These are phyloP conservation scores for Monilinia fructigena DNA, from an alignment of 2,329 filamentous ascomycete species.

Conservation along the genomic window DNA sequence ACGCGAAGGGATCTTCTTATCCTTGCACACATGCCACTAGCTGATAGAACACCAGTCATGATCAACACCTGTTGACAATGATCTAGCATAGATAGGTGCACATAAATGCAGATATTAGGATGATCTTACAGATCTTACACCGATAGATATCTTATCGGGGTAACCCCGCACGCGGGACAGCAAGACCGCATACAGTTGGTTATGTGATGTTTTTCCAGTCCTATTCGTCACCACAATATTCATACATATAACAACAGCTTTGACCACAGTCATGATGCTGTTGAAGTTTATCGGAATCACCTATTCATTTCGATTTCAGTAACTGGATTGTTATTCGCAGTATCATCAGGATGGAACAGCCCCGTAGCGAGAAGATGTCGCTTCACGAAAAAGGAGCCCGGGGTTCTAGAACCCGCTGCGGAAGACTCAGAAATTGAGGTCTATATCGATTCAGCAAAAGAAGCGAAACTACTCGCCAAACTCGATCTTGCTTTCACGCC, in stretches of 20 bases:
- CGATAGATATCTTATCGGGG: conserved; percentile 19
- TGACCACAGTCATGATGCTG: not conserved
- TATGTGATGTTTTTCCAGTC: not conserved
- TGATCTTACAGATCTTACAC: not conserved
- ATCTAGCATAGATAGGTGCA: conserved; percentile 2
- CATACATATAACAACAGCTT: conserved; percentile 9
- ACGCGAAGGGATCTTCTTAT: conserved; percentile 10
- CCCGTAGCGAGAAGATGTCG: conserved; percentile 17
- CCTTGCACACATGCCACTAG: conserved; percentile 13
- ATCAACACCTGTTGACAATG: not conserved
- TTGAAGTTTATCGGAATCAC: not conserved
- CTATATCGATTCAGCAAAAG: conserved; percentile 46
- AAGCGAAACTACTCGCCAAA: conserved; percentile 48
- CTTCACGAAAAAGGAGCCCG: conserved; percentile 14
- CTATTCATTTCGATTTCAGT: not conserved
- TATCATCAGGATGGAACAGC: conserved; percentile 15
- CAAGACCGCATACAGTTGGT: conserved; percentile 19
- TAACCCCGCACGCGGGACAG: conserved; percentile 22
- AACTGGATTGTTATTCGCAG: not conserved
- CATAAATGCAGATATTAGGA: conserved; percentile 13
- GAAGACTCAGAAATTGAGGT: conserved; percentile 20
- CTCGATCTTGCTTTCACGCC: conserved; percentile 50
- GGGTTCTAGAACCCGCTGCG: not conserved
- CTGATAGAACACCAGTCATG: not conserved
- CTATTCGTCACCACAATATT: not conserved